A percentile compares a stretch with the other conserved stretches of the same genome.
Conservation (phyloP, 352 stramenopile species). For the Pseudoperonospora humuli region DNA sequence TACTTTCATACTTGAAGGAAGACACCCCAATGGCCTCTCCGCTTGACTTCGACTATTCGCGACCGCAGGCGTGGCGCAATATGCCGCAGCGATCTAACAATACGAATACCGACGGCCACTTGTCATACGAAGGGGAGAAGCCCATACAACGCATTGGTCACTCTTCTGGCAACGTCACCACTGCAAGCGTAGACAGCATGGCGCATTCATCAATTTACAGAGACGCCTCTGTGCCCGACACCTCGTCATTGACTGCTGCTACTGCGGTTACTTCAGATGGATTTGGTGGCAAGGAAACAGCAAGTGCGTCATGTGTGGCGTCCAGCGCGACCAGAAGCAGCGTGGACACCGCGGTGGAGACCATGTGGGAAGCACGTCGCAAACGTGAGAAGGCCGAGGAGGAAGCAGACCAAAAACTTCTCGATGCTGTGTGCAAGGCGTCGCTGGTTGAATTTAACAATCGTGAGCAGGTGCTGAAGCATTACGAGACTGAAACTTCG, state of each 20-base stretch:
- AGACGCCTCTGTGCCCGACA: constrained; percentile 13
- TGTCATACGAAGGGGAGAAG: constrained; percentile 10
- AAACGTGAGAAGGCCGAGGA: constrained; percentile 43
- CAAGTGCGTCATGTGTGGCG: constrained; percentile 12
- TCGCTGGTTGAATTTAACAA: constrained; percentile 72
- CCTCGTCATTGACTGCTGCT: constrained; percentile 12
- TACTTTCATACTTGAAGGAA: no score
- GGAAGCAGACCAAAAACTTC: constrained; percentile 59
- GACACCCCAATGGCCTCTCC: constrained; percentile 4
- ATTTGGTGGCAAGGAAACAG: not conserved
- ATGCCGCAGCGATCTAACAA: constrained; percentile 21
- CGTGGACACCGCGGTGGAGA: constrained; percentile 34
- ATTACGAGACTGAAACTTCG: constrained; percentile 38
- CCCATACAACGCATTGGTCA: not conserved
- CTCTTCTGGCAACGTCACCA: constrained; percentile 13
- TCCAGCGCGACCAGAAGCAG: constrained; percentile 19
- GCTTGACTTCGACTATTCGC: constrained; percentile 26
- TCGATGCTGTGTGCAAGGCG: constrained; percentile 70
- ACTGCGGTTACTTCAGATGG: constrained; percentile 2
- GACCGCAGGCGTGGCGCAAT: constrained; percentile 36
- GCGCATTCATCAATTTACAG: constrained; percentile 9
- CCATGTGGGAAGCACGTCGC: constrained; percentile 59
- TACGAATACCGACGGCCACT: not conserved
- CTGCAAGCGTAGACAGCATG: constrained; percentile 10
- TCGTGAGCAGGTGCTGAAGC: constrained; percentile 47